A percentile compares a stretch with the other conserved stretches of the same genome.
These are phyloP conservation scores for Bonia amplexicaulis DNA, from an alignment of 176 grass and related monocot species.

Conservation along the genomic window DNA sequence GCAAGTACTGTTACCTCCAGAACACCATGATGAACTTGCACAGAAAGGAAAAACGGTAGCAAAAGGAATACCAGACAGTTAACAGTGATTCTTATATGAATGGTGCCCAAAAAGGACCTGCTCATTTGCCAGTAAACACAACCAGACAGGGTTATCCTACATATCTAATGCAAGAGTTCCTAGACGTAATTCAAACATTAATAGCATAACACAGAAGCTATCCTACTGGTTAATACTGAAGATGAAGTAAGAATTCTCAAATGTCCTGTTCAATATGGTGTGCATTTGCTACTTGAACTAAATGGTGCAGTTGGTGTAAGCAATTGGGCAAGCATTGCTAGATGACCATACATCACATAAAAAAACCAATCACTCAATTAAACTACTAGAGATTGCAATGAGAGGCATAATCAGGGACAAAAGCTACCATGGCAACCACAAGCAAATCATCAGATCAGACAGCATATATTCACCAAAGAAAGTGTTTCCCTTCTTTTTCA, in stretches of 20 bases:
- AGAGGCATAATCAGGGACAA: not conserved
- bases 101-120: not conserved
- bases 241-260: not conserved
- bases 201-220: not conserved
- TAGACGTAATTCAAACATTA: not conserved
- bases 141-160: not conserved
- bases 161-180: not conserved
- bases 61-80: not conserved
- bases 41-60: not conserved
- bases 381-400: conserved; percentile 15
- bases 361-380: not conserved
- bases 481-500: conserved; percentile 22
- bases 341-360: not conserved
- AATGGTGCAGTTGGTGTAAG: not conserved
- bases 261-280: not conserved
- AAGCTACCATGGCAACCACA: conserved; percentile 16
- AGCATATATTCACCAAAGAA: conserved; percentile 34
- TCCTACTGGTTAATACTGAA: not conserved
- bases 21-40: not conserved
- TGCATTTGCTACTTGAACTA: not conserved
- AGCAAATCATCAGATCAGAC: conserved; percentile 19
- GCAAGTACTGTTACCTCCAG: not conserved
- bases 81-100: not conserved
- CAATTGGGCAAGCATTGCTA: not conserved
- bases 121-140: not conserved